phyloP scores from a whole-genome alignment of 805 yeast species.

The Kurtzmaniella fragi region DNA sequence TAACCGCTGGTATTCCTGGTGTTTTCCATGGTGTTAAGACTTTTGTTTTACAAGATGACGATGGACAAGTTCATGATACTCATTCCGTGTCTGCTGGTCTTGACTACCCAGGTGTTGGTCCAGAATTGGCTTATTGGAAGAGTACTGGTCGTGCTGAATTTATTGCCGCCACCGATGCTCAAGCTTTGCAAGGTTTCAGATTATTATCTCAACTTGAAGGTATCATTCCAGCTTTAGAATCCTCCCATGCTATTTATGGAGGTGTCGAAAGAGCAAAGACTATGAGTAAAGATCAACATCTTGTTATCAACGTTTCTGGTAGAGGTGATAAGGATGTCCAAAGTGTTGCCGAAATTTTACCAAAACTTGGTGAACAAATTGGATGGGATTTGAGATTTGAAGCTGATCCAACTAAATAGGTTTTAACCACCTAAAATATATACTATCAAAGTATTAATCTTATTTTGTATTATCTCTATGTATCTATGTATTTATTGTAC shows the following conservation, averaged over 20 bases:
- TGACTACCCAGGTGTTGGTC: slow-evolving; percentile 99
- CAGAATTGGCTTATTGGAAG: slow-evolving; percentile 95
- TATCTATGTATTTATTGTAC: not conserved
- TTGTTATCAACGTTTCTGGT: slow-evolving; percentile 89
- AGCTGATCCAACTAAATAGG: slow-evolving; percentile 36
- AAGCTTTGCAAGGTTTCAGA: slow-evolving; percentile 88
- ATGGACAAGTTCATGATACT: slow-evolving; percentile 97
- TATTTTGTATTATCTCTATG: not conserved
- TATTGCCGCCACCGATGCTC: slow-evolving; percentile 90
- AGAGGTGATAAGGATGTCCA: slow-evolving; percentile 99
- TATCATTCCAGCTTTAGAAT: slow-evolving; percentile 96
- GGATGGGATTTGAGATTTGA: slow-evolving; percentile 96
- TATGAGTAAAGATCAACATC: slow-evolving; percentile 70
- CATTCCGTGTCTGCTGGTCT: slow-evolving; percentile 98
- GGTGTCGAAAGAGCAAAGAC: slow-evolving; percentile 84
- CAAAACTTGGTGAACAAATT: slow-evolving; percentile 82
- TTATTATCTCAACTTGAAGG: slow-evolving; percentile 91
- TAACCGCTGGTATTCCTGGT: slow-evolving; percentile 94
- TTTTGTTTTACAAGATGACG: slow-evolving; percentile 81
- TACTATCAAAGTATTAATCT: slow-evolving; percentile 1
- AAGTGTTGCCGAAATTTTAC: slow-evolving; percentile 92
- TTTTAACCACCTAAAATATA: not conserved
- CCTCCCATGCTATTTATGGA: slow-evolving; percentile 93
- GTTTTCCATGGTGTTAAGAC: slow-evolving; percentile 98
- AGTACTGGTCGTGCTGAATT: slow-evolving; percentile 88